Evolutionary conservation across 768 basidiomycete species (phyloP), one percentile per base, ranked within the genome.

Genomic region (Tylopilus sp.): DNA sequence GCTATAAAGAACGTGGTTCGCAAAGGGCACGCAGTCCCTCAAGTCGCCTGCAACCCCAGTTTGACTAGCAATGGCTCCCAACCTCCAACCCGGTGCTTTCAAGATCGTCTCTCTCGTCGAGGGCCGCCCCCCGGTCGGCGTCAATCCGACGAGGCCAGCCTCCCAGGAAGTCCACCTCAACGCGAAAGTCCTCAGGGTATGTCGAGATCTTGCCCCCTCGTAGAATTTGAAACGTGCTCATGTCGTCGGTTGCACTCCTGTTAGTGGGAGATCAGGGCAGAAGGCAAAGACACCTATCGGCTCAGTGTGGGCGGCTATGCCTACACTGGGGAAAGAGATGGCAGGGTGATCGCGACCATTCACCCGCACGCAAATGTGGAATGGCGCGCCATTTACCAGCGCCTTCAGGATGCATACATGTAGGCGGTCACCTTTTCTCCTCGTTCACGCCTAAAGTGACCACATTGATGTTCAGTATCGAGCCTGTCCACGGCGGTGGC

Each of bases 1-100:
- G 40, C n/a, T 48, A 48, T 40, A 48, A 48, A 40, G 17, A 25
- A n/a, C n/a, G n/a, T 6, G 11, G 11, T 6, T 40, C 11, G 21
- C 26, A 40, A 6, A 31, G 2, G 6, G 6, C 26, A 6, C 17
- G 2, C 13, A 12, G 15, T 48, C 20, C 39, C 21, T n/a, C 9
- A 31, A 15, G 7, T 21, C n/a, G 4, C 17, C 23, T 30, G n/a
- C n/a, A n/a, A 40, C 28, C 21, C n/a, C 47, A 40, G 15, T 31
- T 11, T 22, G 40, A 21, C 5, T 18, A 17, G 12, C 22, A 9
- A 48, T 48, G 48, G 7, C 30, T 10, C 21, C 28, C 21, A 43
- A 38, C 23, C 12, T 43, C 18, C 1, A 6, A 1, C 0, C 36
- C 4, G 30, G 42, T n/a, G 0, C 0, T 2, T 40, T 15, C 38